Conservation (phyloP, 805 yeast species). For the Candida xyloterini region DNA sequence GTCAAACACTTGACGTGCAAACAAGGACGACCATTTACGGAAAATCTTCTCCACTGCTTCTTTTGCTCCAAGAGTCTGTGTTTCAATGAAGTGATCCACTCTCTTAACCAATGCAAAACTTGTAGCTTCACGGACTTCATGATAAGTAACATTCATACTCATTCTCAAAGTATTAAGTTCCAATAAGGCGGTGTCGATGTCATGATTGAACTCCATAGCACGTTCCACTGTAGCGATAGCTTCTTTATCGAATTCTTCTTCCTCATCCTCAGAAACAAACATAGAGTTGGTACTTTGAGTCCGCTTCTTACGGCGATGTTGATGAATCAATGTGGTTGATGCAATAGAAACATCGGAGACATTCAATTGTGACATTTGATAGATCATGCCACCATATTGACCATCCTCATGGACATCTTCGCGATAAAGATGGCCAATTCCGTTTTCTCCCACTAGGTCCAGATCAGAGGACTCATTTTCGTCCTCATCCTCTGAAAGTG, state of each 20-base stretch:
- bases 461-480: slow-evolving; percentile 27
- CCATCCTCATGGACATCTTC: slow-evolving; percentile 39
- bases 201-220: slow-evolving; percentile 90
- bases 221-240: slow-evolving; percentile 93
- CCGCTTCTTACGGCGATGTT: slow-evolving; percentile 37
- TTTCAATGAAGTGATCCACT: slow-evolving; percentile 68
- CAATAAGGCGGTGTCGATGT: slow-evolving; percentile 84
- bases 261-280: slow-evolving; percentile 39
- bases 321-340: slow-evolving; percentile 38
- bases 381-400: slow-evolving; percentile 39
- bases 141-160: slow-evolving; percentile 96
- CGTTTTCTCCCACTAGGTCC: slow-evolving; percentile 44
- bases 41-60: slow-evolving; percentile 77
- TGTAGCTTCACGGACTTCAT: slow-evolving; percentile 85
- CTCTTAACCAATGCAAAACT: slow-evolving; percentile 66
- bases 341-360: slow-evolving; percentile 54
- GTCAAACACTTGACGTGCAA: slow-evolving; percentile 82
- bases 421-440: slow-evolving; percentile 50
- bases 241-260: slow-evolving; percentile 78
- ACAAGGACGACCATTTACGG: slow-evolving; percentile 76
- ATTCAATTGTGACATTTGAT: slow-evolving; percentile 42
- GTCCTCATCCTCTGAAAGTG: slow-evolving; percentile 28
- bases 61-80: slow-evolving; percentile 72
- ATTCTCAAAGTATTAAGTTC: slow-evolving; percentile 93
- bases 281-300: slow-evolving; percentile 36